These are phyloP conservation scores for Trichosporon asahii DNA, from an alignment of 1,284 basidiomycete species.

Conservation along the genomic window DNA sequence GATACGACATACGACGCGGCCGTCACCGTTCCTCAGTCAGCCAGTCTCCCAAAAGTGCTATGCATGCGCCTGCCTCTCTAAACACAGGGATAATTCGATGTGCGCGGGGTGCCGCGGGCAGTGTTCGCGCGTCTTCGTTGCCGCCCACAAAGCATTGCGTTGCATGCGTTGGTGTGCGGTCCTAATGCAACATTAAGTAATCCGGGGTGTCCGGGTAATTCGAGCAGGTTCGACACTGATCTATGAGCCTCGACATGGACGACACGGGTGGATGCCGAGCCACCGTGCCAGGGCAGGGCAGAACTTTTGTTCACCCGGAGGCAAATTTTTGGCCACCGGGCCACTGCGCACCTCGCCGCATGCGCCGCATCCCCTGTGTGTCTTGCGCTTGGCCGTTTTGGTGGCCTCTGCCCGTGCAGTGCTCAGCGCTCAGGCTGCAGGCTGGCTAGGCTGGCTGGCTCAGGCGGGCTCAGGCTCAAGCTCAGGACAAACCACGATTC, in stretches of 20 bases:
- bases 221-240: slow-evolving; percentile 10
- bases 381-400: neutral
- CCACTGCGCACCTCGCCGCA: neutral
- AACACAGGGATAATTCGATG: neutral
- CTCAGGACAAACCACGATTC: neutral
- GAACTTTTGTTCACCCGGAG: neutral
- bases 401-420: neutral
- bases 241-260: neutral
- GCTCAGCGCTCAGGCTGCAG: neutral
- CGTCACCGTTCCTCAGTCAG: neutral
- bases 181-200: neutral
- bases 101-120: neutral
- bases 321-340: slow-evolving; percentile 5
- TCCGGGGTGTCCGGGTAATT: slow-evolving; percentile 6
- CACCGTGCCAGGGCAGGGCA: neutral
- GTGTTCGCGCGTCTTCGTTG: neutral
- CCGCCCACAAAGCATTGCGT: neutral
- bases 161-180: neutral
- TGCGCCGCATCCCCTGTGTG: neutral
- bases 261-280: neutral
- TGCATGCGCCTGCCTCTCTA: neutral
- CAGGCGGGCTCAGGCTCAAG: neutral
- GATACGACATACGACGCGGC: neutral
- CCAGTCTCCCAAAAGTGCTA: too few relatives aligned
- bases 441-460: too few relatives aligned